Conservation (phyloP, 2,329 filamentous ascomycete genomes). For the Clonostachys solani region DNA sequence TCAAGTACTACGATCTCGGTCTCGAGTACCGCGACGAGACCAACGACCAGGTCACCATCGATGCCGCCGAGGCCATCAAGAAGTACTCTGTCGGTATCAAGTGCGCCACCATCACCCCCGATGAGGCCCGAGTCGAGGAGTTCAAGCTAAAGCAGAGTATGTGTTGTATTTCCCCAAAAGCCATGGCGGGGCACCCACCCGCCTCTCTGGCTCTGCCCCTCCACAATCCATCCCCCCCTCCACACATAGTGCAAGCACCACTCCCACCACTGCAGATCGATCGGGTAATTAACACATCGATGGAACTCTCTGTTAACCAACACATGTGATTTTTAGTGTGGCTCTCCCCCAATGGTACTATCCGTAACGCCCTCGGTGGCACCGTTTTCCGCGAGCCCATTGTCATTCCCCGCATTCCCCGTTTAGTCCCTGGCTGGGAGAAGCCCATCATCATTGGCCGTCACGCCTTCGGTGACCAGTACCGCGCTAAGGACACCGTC, state of each 20-base stretch:
- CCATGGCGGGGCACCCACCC: too few relatives aligned
- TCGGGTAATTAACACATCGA: background rate
- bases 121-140: conserved; percentile 94
- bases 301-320: background rate
- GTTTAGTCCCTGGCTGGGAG: conserved; percentile 95
- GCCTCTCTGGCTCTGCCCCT: too few relatives aligned
- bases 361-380: conserved; percentile 73
- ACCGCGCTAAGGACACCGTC: conserved; percentile 91
- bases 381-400: conserved; percentile 99
- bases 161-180: conserved; percentile 18
- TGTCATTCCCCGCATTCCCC: conserved; percentile 88
- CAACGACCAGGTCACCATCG: conserved; percentile 90
- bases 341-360: conserved; percentile 94
- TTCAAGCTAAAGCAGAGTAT: conserved; percentile 98
- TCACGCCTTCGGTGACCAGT: conserved; percentile 98
- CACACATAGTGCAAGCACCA: too few relatives aligned
- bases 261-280: conserved; percentile 1
- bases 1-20: conserved; percentile 97
- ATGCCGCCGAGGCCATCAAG: conserved; percentile 96
- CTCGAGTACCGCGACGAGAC: conserved; percentile 94
- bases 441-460: conserved; percentile 99
- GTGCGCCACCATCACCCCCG: conserved; percentile 98
- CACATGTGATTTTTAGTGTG: conserved; percentile 61
- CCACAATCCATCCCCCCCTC: too few relatives aligned
- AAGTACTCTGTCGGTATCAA: conserved; percentile 99